phyloP scores from a whole-genome alignment of 148 eudicot genomes.

The Vaccinium macrocarpon region DNA sequence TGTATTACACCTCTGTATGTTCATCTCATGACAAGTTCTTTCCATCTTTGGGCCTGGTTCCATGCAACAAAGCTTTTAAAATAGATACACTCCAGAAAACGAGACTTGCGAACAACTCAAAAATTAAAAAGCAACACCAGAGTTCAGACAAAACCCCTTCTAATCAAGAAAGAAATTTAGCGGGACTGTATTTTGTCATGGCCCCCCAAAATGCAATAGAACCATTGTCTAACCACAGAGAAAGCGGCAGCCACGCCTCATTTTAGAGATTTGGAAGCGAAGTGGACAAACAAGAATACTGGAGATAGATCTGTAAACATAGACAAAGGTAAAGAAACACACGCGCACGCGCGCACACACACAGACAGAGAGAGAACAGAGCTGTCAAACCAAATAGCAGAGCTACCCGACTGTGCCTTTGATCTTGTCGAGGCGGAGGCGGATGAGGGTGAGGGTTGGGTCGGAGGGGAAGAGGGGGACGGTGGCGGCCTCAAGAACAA shows the following conservation, averaged over 20 bases:
- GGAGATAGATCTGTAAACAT: too few species aligned
- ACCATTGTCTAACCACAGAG: conserved; percentile 35
- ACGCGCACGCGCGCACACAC: too few species aligned
- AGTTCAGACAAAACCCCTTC: background rate
- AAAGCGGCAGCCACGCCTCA: conserved; percentile 40
- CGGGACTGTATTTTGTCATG: background rate
- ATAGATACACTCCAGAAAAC: too few species aligned
- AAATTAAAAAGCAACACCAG: background rate
- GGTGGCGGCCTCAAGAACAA: conserved; percentile 87
- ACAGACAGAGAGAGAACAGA: too few species aligned
- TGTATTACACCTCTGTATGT: background rate
- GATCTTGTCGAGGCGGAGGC: too few species aligned
- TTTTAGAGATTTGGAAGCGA: conserved; percentile 44
- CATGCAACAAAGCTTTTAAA: background rate
- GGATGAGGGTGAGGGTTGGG: too few species aligned
- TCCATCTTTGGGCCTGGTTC: background rate
- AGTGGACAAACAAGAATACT: too few species aligned
- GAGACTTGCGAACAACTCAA: background rate
- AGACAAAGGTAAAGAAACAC: too few species aligned
- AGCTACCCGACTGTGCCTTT: too few species aligned
- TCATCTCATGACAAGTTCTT: background rate
- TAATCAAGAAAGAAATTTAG: background rate
- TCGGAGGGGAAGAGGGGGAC: too few species aligned
- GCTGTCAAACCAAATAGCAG: too few species aligned
- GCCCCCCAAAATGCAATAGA: background rate